Evolutionary conservation across 2,329 filamentous ascomycete species (phyloP).

Genomic region (Fusarium ambrosium): DNA sequence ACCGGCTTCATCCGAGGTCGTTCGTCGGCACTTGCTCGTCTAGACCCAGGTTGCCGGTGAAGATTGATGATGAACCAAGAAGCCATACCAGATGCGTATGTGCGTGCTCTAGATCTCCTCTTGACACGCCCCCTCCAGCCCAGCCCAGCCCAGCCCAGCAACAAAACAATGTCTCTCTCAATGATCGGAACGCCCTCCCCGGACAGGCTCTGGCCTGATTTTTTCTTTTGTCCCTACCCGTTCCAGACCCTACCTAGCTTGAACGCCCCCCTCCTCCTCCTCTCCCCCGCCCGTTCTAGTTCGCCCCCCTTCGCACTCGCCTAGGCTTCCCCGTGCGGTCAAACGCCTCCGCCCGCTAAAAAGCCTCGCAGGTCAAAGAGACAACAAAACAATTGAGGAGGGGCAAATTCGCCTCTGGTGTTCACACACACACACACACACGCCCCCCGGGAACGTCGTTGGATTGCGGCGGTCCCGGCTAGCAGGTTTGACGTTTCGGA

Average conservation of each 20-base stretch:
- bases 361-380: too few relatives aligned
- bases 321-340: too few relatives aligned
- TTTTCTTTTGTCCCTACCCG: background rate
- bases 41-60: background rate
- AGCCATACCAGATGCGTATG: slow-evolving; percentile 28
- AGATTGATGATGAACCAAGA: background rate
- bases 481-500: too few relatives aligned
- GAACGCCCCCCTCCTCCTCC: too few relatives aligned
- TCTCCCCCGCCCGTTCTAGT: too few relatives aligned
- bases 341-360: too few relatives aligned
- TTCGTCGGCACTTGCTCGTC: background rate
- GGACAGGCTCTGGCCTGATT: background rate
- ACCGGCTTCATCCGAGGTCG: slow-evolving; percentile 1
- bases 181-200: background rate
- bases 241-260: background rate
- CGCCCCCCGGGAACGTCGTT: too few relatives aligned
- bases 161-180: background rate
- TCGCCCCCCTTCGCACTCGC: too few relatives aligned
- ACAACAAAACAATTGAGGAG: too few relatives aligned
- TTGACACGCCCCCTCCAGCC: background rate
- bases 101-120: background rate
- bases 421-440: too few relatives aligned
- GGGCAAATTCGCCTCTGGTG: too few relatives aligned
- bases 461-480: too few relatives aligned
- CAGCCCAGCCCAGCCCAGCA: background rate